Conservation (phyloP, 768 basidiomycete species). For the Trichaptum fuscoviolaceum region DNA sequence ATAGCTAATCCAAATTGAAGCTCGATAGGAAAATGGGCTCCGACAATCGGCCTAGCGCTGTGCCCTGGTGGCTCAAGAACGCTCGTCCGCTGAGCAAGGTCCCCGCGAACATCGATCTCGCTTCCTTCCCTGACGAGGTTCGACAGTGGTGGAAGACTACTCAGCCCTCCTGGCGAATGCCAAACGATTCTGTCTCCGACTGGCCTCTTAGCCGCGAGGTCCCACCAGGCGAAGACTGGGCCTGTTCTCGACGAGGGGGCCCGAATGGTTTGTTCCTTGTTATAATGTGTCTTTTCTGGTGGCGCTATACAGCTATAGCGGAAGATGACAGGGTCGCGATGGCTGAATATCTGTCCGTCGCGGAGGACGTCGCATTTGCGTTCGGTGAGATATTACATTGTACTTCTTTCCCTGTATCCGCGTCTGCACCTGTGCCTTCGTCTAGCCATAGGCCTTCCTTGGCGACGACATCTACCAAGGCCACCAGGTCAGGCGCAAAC, state of each 20-base stretch:
- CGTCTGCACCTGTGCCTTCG: no score
- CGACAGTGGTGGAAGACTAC: neutral
- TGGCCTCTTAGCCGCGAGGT: neutral
- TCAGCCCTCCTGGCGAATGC: neutral
- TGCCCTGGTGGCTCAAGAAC: neutral
- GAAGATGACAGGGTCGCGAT: neutral
- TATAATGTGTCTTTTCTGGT: neutral
- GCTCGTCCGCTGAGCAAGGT: neutral
- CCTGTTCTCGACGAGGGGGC: neutral
- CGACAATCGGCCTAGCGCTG: neutral
- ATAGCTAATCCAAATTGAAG: neutral
- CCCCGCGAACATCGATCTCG: neutral
- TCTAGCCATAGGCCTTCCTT: no score
- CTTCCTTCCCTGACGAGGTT: neutral
- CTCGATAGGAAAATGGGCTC: neutral
- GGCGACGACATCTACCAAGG: no score
- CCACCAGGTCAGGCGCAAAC: no score
- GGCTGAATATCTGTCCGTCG: neutral
- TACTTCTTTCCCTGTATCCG: neutral
- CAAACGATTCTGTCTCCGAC: neutral
- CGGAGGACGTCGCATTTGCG: neutral
- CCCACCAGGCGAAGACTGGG: neutral
- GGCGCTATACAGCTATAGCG: neutral
- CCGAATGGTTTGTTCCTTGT: constrained; percentile 1
- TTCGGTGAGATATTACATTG: neutral